Evolutionary conservation across 495 filamentous ascomycete genomes (phyloP).

Genomic region (Penicillium coffeae): DNA sequence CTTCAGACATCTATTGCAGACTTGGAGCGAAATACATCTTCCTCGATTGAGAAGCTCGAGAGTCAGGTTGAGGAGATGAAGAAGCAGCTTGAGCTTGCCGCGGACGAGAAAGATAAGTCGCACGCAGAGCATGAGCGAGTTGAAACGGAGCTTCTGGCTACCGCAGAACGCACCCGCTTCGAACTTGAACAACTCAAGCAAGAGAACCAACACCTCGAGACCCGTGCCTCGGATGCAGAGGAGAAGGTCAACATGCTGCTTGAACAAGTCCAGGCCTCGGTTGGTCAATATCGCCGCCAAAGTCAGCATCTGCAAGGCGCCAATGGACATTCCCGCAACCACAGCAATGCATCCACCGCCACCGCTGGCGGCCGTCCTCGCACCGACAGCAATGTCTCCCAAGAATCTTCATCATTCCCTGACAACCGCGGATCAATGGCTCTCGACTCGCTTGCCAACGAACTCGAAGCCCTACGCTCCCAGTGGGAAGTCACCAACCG

Average conservation of each 20-base stretch:
- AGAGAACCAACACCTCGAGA: conserved; percentile 76
- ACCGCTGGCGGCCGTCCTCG: conserved; percentile 35
- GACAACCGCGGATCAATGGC: conserved; percentile 77
- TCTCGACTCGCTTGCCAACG: conserved; percentile 83
- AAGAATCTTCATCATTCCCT: conserved; percentile 60
- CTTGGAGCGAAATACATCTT: conserved; percentile 63
- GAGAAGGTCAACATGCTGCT: conserved; percentile 87
- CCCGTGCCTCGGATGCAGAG: conserved; percentile 83
- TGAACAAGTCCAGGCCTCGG: conserved; percentile 88
- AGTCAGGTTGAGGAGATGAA: conserved; percentile 63
- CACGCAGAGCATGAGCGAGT: conserved; percentile 52
- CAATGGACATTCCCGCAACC: conserved; percentile 41
- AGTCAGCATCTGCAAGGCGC: conserved; percentile 48
- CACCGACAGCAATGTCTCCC: conserved; percentile 44
- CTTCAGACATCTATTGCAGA: conserved; percentile 63
- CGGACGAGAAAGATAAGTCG: conserved; percentile 65
- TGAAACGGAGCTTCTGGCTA: conserved; percentile 53
- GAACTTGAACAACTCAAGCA: conserved; percentile 78
- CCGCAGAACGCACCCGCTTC: conserved; percentile 52
- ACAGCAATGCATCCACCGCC: conserved; percentile 45
- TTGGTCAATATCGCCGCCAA: conserved; percentile 90
- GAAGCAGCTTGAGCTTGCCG: conserved; percentile 58
- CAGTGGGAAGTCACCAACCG: conserved; percentile 97
- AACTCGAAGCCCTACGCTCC: conserved; percentile 80
- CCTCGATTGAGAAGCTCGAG: conserved; percentile 65